Base-by-base conservation (phyloP, 495 filamentous ascomycete species). In the Podospora sp. region DNA sequence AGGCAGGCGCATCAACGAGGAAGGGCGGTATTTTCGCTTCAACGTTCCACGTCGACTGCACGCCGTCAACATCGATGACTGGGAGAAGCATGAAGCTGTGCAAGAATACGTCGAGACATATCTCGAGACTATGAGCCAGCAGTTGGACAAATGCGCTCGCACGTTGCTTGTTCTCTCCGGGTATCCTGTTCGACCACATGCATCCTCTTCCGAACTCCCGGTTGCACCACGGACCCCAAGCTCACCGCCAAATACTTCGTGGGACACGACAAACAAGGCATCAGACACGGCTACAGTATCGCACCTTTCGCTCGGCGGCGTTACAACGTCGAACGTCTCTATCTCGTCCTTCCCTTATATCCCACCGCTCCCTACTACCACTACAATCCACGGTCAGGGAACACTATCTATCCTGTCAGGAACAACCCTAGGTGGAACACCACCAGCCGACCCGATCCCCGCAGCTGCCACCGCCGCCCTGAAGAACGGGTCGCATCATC, bases 71-170 rank as follows among this genome's bases (percentile, higher is more conserved):
- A 49, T 61, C 25, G 33, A 61, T 33, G 27, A 61, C 14, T 61
- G 59, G 59, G 59, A 61, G 59, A 61, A 22, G 18, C 35, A 61
- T 18, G 29, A 40, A 8, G 59, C 59, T 16, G 59, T 50, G n/a
- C 59, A 61, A 14, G 59, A 61, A 35, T 61, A 61, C 59, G 59
- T 61, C 33, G 59, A 61, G 33, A 61, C 59, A 14, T 61, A 61
- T 24, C 35, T 61, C 27, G 59, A 61, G 36, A 25, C 59, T 9
- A 61, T 61, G 59, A n/a, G 59, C 36, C 35, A 29, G 21, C 59
- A 61, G 36, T 21, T 61, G 27, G 59, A 61, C 33, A 61, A 61
- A 22, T 61, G 59, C 14, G 59, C 59, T 16, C 29, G 59, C 14
- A 61, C 29, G 16, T 25, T 61, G 35, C 35, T 61, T 18, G 25